These are phyloP conservation scores for Huntiella omanensis DNA, from an alignment of 2,329 filamentous ascomycete species.

Conservation along the genomic window DNA sequence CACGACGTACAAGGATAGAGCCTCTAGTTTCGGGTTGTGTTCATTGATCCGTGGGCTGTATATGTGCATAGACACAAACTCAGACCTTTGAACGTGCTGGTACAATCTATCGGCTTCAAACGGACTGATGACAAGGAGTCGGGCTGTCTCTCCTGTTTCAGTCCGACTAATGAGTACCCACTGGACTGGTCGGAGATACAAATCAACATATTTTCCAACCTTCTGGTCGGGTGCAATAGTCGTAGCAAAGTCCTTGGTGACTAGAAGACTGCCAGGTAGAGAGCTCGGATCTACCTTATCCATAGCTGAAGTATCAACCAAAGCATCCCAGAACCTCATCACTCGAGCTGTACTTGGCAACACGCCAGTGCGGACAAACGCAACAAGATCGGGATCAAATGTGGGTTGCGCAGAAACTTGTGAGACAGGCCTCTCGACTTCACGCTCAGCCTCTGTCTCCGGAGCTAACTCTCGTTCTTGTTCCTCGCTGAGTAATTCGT, in stretches of 20 bases:
- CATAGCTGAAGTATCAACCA: constrained; percentile 24
- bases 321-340: constrained; percentile 25
- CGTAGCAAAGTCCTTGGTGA: constrained; percentile 31
- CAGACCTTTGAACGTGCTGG: constrained; percentile 18
- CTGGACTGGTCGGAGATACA: constrained; percentile 32
- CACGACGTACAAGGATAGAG: constrained; percentile 25
- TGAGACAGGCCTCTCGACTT: constrained; percentile 29
- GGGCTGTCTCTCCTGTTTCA: background rate
- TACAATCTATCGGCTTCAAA: constrained; percentile 38
- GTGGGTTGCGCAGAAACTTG: constrained; percentile 22
- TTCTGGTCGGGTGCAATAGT: constrained; percentile 20
- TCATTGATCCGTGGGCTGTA: constrained; percentile 29
- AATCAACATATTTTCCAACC: constrained; percentile 18
- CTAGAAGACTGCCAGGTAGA: constrained; percentile 24
- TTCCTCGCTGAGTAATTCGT: constrained; percentile 36
- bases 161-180: constrained; percentile 25
- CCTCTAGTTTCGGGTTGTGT: constrained; percentile 23
- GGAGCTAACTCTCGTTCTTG: constrained; percentile 50
- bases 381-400: constrained; percentile 18
- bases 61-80: constrained; percentile 25
- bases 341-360: constrained; percentile 18
- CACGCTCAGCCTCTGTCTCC: constrained; percentile 41
- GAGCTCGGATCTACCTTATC: constrained; percentile 16
- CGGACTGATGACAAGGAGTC: constrained; percentile 38
- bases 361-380: constrained; percentile 22